Evolutionary conservation across 352 stramenopile genomes (phyloP), one percentile per base, ranked within the genome.

Genomic region (Phytopythium cucurbitacearum): DNA sequence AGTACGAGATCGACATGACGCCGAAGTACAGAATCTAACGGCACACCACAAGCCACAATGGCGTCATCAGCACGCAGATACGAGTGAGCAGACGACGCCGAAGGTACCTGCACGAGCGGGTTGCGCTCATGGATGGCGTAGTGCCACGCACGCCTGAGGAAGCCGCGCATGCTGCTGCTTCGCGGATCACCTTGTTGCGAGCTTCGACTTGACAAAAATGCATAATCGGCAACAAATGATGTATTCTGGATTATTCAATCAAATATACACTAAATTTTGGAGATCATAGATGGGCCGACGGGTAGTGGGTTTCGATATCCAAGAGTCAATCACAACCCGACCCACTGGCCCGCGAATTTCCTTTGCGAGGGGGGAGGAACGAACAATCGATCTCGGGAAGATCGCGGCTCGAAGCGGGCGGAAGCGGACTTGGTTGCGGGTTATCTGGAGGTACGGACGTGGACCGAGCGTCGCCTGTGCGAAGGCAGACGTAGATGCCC

Each of bases 11-110:
- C 7, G 71, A 51, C 72, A 95, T 89, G 45, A 90, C 65, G 16
- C 55, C 33, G 40, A 94, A 77, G 60, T 96, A 97, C 21, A 96
- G 57, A 35, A 89, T 65, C 76, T 94, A 69, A 40, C n/a, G 15
- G 5, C 40, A 5, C 34, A 10, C 15, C 8, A 37, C 15, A 36
- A 7, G n/a, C 37, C 15, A n/a, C 16, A 35, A n/a, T 1, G 4
- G n/a, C 40, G 11, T 7, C 40, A 44, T 15, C 40, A 44, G 12
- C 7, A 44, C 5, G 40, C 11, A 44, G 12, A n/a, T 7, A 15
- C 8, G 12, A 15, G 9, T n/a, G 1, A 32, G 6, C 13, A 32
- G 0, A 1, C 7, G 7, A 16, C 46, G 10, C 15, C 1, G 34
- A 13, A 28, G 41, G 12, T 37, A 88, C 80, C 70, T 88, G 78